phyloP scores from a whole-genome alignment of 1,139 yeast genomes.

The Sugiyamaella sp. region DNA sequence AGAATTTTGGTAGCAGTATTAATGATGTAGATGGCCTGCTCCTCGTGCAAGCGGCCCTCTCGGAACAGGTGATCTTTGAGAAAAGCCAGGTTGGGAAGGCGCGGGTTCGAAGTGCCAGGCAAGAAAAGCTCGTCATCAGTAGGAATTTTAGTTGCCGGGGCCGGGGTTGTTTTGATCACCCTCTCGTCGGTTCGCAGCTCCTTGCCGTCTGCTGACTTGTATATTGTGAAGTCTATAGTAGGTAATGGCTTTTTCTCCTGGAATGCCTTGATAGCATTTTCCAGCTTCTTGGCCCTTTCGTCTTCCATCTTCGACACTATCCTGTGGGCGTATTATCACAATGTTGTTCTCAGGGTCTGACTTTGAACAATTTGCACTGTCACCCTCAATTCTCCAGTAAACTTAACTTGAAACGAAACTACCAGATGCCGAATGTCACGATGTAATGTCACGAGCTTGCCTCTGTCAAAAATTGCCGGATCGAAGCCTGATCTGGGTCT shows the following conservation, averaged over 20 bases:
- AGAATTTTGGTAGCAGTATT: conserved; percentile 69
- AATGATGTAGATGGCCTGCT: conserved; percentile 72
- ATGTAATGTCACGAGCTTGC: no score
- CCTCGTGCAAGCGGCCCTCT: conserved; percentile 78
- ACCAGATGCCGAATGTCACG: no score
- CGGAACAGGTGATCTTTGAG: conserved; percentile 71
- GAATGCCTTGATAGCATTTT: conserved; percentile 77
- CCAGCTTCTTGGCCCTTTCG: conserved; percentile 14
- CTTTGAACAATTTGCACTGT: no score
- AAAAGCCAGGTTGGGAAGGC: conserved; percentile 67
- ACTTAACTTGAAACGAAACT: no score
- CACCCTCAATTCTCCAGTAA: no score
- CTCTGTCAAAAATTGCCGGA: no score
- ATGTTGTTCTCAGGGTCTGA: no score
- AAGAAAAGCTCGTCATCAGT: conserved; percentile 68
- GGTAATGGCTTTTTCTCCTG: conserved; percentile 52
- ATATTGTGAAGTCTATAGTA: conserved; percentile 54
- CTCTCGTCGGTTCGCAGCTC: conserved; percentile 68
- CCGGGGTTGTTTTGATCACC: conserved; percentile 61
- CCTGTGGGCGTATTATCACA: no score
- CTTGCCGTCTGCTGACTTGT: conserved; percentile 71
- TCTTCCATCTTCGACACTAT: not conserved
- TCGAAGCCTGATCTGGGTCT: no score
- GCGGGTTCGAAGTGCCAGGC: conserved; percentile 48
- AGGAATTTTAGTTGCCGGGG: conserved; percentile 72